Evolutionary conservation across 345 rosid species (phyloP).

Genomic region (Camelina sativa): DNA sequence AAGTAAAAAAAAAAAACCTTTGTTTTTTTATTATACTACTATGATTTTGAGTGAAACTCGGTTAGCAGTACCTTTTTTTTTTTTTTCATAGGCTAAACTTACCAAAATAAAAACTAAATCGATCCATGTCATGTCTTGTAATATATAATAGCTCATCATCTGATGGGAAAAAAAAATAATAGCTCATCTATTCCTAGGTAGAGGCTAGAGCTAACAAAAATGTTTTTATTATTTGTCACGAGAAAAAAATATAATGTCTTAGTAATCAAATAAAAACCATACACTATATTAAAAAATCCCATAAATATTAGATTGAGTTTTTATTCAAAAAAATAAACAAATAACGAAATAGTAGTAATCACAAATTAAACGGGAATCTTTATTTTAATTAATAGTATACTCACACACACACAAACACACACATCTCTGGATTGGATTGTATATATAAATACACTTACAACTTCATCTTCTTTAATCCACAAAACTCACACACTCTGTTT

Average conservation of each 20-base stretch:
- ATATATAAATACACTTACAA: constrained; percentile 41
- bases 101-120: constrained; percentile 1
- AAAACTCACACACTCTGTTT: constrained; percentile 32
- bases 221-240: constrained; percentile 42
- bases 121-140: constrained; percentile 38
- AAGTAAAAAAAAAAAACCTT: background rate
- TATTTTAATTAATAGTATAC: constrained; percentile 5
- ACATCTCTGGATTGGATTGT: constrained; percentile 23
- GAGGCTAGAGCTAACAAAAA: constrained; percentile 27
- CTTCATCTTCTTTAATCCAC: constrained; percentile 40
- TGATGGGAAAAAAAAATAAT: too few relatives aligned
- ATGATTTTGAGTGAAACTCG: constrained; percentile 16
- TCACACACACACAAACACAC: constrained; percentile 1
- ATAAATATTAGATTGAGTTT: background rate
- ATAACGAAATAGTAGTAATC: background rate
- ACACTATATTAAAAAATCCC: constrained; percentile 4
- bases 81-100: background rate
- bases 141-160: too few relatives aligned
- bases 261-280: constrained; percentile 16
- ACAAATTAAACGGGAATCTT: constrained; percentile 19
- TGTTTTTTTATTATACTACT: background rate
- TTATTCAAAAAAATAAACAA: too few relatives aligned
- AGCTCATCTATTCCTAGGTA: constrained; percentile 32
- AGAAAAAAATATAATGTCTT: constrained; percentile 30
- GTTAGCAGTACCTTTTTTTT: background rate